These are phyloP conservation scores for Podaxis sp. DNA, from an alignment of 768 basidiomycete species.

Conservation along the genomic window DNA sequence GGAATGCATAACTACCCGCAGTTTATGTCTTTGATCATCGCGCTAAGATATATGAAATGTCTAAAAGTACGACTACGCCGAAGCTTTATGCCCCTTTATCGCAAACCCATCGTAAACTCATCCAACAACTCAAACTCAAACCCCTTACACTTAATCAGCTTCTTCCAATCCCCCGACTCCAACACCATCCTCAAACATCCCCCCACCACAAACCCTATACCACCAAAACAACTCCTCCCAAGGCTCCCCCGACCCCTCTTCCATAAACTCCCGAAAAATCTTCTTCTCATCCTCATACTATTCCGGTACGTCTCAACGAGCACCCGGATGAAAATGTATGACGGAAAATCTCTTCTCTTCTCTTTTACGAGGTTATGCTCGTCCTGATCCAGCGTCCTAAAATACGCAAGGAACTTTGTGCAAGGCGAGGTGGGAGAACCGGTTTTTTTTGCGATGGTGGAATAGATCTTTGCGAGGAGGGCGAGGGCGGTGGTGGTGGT, in stretches of 20 bases:
- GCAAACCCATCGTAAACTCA: neutral
- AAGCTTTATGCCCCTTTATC: neutral
- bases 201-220: neutral
- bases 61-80: neutral
- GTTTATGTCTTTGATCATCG: too few relatives aligned
- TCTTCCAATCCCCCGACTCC: neutral
- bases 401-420: neutral
- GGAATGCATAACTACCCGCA: neutral
- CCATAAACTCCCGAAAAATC: neutral
- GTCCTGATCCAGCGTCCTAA: neutral
- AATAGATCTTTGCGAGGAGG: too few relatives aligned
- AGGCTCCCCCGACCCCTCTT: neutral
- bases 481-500: too few relatives aligned
- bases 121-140: neutral
- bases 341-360: neutral
- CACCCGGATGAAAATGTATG: neutral
- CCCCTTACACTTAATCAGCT: neutral
- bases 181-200: neutral
- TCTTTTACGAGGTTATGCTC: neutral
- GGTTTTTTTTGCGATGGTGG: too few relatives aligned
- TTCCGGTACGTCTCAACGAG: neutral
- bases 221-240: neutral
- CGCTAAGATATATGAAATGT: too few relatives aligned
- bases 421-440: too few relatives aligned
- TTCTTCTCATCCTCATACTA: neutral